Evolutionary conservation across 768 basidiomycete genomes (phyloP), one percentile per base, ranked within the genome.

Genomic region (Mycena polygramma): DNA sequence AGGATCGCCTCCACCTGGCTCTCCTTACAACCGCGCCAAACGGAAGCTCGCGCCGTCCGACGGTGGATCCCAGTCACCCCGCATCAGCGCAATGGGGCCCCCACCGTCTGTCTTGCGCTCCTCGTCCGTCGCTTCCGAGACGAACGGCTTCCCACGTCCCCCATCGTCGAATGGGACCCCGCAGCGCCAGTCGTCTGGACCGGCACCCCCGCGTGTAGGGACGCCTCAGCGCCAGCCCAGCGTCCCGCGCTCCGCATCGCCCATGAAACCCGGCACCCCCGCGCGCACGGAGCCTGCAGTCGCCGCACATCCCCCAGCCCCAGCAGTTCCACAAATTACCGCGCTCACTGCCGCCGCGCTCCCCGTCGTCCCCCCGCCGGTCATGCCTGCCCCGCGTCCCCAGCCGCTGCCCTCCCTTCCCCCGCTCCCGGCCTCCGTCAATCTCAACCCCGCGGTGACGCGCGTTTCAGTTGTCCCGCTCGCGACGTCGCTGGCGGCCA

Each of bases 381-480:
- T 60, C 4, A 60, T 37, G n/a, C 49, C 54, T 36, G 73, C 78
- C 63, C 74, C 74, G 20, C 63, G 76, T 43, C 66, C 77, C 22
- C 70, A 60, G 13, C 49, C 58, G 6, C 26, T 79, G 9, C 77
- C 81, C n/a, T 70, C 75, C 59, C 84, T 84, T 24, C 81, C 86
- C n/a, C 82, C 88, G 7, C 80, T 85, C 13, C 81, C 86, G 19
- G 74, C 85, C 8, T 81, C 81, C 53, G 82, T 84, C 49, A 77
- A 79, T 24, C 83, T 90, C 59, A 89, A 90, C 78, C 87, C 86
- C 20, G 81, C 84, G 36, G 86, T 89, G 15, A 93, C 92, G 15
- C 83, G 84, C n/a, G 83, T 94, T 57, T 86, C 88, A 7, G 79
- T 87, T 66, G 87, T 95, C 4, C 92, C 93, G 2, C 83, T 91